Conservation (phyloP, 306 rosid genomes). For the Senna siamea region DNA sequence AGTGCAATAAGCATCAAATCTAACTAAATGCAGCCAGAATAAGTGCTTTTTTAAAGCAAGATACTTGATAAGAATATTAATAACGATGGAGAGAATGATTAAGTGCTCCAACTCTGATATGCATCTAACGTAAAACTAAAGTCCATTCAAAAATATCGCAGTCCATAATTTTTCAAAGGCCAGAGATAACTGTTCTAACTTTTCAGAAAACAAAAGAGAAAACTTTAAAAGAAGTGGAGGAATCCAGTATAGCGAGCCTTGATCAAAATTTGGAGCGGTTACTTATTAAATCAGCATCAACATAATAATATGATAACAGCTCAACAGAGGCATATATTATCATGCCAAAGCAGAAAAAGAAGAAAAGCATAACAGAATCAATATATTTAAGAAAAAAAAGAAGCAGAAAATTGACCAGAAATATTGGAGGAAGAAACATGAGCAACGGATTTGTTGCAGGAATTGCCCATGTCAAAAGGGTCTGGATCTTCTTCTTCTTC, state of each 20-base stretch:
- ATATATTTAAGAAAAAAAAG: neutral
- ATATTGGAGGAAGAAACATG: conserved; percentile 74
- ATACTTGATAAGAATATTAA: neutral
- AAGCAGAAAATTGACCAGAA: conserved; percentile 40
- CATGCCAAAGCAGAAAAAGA: neutral
- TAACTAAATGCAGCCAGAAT: neutral
- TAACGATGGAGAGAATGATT: neutral
- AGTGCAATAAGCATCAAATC: neutral
- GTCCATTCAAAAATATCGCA: neutral
- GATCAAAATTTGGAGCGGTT: too few relatives aligned
- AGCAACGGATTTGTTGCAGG: conserved; percentile 65
- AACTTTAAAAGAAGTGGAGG: neutral
- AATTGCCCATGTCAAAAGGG: conserved; percentile 64
- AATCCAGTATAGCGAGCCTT: neutral
- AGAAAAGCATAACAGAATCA: neutral
- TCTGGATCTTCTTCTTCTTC: neutral
- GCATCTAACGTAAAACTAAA: neutral
- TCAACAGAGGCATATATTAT: too few relatives aligned
- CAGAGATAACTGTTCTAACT: neutral
- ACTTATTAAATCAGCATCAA: too few relatives aligned
- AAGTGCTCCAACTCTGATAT: neutral
- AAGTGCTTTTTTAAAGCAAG: neutral
- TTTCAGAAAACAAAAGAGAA: too few relatives aligned
- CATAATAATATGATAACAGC: too few relatives aligned
- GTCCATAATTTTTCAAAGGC: neutral